These are phyloP conservation scores for Kalmusia sp. DNA, from an alignment of 2,329 filamentous ascomycete genomes.

Conservation along the genomic window DNA sequence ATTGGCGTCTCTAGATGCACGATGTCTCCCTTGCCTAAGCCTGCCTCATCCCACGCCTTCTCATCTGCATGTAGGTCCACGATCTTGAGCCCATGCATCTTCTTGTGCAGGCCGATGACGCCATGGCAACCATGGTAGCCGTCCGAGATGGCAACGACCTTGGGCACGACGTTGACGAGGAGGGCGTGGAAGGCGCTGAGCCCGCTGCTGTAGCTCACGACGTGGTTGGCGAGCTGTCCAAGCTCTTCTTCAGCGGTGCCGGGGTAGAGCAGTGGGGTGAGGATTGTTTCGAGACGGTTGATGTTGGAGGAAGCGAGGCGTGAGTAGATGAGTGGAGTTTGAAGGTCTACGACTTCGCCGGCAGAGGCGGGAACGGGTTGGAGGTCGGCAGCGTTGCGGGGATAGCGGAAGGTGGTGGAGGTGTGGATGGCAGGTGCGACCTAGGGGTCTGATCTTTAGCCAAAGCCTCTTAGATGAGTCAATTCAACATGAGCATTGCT, in stretches of 20 bases:
- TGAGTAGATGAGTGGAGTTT: constrained; percentile 71
- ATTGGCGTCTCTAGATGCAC: constrained; percentile 93
- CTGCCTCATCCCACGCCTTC: constrained; percentile 66
- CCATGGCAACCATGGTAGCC: constrained; percentile 96
- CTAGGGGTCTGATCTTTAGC: not conserved
- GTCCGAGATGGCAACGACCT: constrained; percentile 78
- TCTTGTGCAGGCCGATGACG: constrained; percentile 75
- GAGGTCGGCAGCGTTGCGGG: constrained; percentile 71
- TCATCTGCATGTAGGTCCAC: constrained; percentile 66
- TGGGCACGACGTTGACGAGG: constrained; percentile 83
- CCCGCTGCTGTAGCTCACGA: constrained; percentile 82
- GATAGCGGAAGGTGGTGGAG: constrained; percentile 89
- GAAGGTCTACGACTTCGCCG: constrained; percentile 43
- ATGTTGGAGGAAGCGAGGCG: constrained; percentile 79
- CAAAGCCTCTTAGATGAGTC: not conserved
- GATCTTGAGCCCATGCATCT: constrained; percentile 76
- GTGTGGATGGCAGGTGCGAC: constrained; percentile 88
- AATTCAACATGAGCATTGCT: no score
- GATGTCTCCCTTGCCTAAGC: constrained; percentile 78
- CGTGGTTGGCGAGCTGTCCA: constrained; percentile 51
- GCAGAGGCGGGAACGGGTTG: constrained; percentile 53
- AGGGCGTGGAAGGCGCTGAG: constrained; percentile 88
- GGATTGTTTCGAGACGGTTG: constrained; percentile 83
- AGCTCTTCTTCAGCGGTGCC: constrained; percentile 34
- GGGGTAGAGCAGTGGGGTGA: constrained; percentile 73